Evolutionary conservation across 768 basidiomycete genomes (phyloP).

Genomic region (Trichaptum fuscoviolaceum): DNA sequence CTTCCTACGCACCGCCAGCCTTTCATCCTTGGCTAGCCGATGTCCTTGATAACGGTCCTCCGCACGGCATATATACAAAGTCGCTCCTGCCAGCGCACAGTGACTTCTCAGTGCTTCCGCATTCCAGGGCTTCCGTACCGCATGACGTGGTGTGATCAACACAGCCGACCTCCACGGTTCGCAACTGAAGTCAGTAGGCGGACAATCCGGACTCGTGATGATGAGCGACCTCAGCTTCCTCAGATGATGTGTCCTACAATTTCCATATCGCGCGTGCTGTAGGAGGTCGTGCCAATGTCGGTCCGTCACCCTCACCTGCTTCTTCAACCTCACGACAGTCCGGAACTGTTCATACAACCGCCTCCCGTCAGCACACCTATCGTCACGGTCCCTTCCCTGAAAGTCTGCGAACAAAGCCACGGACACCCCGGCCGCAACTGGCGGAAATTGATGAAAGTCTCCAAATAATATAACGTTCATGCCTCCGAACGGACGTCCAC

Average conservation of each 20-base stretch:
- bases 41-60: conserved; percentile 18
- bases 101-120: conserved; percentile 16
- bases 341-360: conserved; percentile 23
- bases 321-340: conserved; percentile 29
- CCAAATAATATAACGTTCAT: conserved; percentile 36
- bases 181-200: conserved; percentile 13
- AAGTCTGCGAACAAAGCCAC: background rate
- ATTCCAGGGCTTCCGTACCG: conserved; percentile 25
- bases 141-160: conserved; percentile 28
- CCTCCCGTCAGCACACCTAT: conserved; percentile 13
- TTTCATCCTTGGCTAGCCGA: conserved; percentile 7
- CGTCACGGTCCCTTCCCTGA: background rate
- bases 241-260: conserved; percentile 21
- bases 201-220: conserved; percentile 12
- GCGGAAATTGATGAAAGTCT: conserved; percentile 43
- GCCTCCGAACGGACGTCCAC: conserved; percentile 15
- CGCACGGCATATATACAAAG: conserved; percentile 21
- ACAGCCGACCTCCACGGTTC: conserved; percentile 21
- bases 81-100: conserved; percentile 14
- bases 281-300: conserved; percentile 27
- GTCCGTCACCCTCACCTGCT: conserved; percentile 33
- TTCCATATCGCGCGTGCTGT: conserved; percentile 21
- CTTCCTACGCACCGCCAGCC: conserved; percentile 9
- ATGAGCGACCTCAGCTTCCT: conserved; percentile 22
- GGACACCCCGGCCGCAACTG: conserved; percentile 21